Evolutionary conservation across 495 filamentous ascomycete genomes (phyloP).

Genomic region (Tuber brumale): DNA sequence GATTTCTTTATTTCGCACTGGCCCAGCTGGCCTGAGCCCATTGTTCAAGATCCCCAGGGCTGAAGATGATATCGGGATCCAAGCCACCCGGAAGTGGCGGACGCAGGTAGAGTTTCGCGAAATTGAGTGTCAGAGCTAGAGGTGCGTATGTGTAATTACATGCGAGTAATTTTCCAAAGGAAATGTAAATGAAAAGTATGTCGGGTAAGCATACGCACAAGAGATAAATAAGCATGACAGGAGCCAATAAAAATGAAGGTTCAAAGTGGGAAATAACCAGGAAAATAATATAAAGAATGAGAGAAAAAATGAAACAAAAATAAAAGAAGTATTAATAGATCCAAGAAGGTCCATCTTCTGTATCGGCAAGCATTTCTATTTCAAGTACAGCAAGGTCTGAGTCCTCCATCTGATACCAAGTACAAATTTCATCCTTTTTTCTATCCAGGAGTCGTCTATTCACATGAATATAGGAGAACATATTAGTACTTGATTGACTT

Average conservation of each 20-base stretch:
- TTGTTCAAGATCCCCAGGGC: too few relatives aligned
- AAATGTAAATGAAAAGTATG: background rate
- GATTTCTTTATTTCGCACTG: too few relatives aligned
- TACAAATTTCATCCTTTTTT: background rate
- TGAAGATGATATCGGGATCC: too few relatives aligned
- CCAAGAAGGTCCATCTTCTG: background rate
- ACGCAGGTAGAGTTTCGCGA: too few relatives aligned
- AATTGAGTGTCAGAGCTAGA: background rate
- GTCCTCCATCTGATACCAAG: background rate
- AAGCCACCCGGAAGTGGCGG: too few relatives aligned
- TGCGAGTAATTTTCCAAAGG: background rate
- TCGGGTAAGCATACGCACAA: background rate
- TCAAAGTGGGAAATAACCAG: background rate
- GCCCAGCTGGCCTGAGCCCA: too few relatives aligned
- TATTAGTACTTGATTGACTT: background rate
- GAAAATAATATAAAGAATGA: background rate
- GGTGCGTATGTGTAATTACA: background rate
- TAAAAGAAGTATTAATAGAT: background rate
- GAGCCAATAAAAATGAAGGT: background rate
- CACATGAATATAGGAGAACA: slow-evolving; percentile 3
- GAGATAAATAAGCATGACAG: background rate
- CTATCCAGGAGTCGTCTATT: slow-evolving; percentile 2
- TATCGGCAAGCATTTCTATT: background rate
- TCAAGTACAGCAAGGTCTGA: background rate
- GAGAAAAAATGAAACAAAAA: background rate